Evolutionary conservation across 1,284 basidiomycete genomes (phyloP).

Genomic region (Boletus albobrunnescens): DNA sequence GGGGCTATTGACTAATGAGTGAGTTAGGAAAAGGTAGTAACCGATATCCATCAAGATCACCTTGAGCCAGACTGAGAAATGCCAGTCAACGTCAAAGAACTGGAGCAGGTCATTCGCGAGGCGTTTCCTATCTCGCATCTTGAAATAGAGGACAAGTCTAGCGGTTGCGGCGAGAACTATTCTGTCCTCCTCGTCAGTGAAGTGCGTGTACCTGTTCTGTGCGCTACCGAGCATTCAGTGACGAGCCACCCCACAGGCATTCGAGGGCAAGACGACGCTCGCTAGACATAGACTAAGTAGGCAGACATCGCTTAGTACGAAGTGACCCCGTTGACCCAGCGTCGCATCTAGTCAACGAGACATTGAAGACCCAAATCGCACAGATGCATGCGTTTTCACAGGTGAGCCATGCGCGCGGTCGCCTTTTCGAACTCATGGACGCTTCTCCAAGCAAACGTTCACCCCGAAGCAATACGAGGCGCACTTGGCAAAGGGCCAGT

Average conservation of each 20-base stretch:
- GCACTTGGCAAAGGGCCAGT: conserved; percentile 42
- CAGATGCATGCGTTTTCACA: conserved; percentile 84
- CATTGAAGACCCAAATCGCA: conserved; percentile 67
- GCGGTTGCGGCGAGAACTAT: conserved; percentile 75
- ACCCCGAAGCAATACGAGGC: conserved; percentile 68
- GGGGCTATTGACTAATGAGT: conserved; percentile 8
- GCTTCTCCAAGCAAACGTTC: conserved; percentile 58
- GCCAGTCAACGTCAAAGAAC: conserved; percentile 52
- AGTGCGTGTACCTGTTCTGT: conserved; percentile 36
- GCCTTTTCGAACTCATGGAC: conserved; percentile 1
- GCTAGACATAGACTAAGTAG: conserved; percentile 64
- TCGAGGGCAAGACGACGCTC: conserved; percentile 73
- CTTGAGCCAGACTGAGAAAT: conserved; percentile 37
- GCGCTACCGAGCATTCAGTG: background rate
- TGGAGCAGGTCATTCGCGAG: conserved; percentile 58
- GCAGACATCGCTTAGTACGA: conserved; percentile 15
- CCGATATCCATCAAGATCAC: conserved; percentile 15
- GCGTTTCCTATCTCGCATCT: conserved; percentile 60
- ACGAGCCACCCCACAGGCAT: conserved; percentile 44
- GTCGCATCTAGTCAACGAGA: conserved; percentile 58
- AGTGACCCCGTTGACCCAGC: background rate
- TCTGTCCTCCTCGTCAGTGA: conserved; percentile 71
- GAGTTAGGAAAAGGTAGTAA: no score
- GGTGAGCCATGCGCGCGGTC: conserved; percentile 38
- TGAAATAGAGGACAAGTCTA: conserved; percentile 70